These are phyloP conservation scores for Aspergillus cejpii DNA, from an alignment of 2,329 filamentous ascomycete species.

Conservation along the genomic window DNA sequence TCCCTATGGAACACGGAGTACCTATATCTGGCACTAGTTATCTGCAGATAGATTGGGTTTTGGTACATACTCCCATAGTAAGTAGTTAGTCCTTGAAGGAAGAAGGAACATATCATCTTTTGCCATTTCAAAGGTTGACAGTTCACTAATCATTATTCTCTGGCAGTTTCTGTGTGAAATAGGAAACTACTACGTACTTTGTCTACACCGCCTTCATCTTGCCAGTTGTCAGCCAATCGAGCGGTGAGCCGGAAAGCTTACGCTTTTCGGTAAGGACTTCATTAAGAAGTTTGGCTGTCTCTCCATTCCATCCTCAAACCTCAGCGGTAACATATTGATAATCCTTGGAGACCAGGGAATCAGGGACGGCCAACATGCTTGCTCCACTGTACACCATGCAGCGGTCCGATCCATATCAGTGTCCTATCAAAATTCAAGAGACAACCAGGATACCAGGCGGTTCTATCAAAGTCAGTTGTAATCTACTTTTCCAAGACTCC, in stretches of 20 bases:
- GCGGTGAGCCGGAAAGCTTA: slow-evolving; percentile 13
- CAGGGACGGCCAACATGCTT: slow-evolving; percentile 3
- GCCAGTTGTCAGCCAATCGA: slow-evolving; percentile 2
- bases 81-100: too few relatives aligned
- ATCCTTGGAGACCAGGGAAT: not conserved
- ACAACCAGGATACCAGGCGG: not conserved
- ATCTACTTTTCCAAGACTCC: not conserved
- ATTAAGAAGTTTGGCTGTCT: too few relatives aligned
- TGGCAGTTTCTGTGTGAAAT: too few relatives aligned
- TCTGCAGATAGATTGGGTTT: too few relatives aligned
- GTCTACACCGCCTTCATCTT: slow-evolving; percentile 14
- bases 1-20: too few relatives aligned
- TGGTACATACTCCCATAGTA: too few relatives aligned
- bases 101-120: too few relatives aligned
- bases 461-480: not conserved
- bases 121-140: too few relatives aligned
- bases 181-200: slow-evolving; percentile 4
- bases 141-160: too few relatives aligned
- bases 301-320: too few relatives aligned
- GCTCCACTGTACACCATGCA: slow-evolving; percentile 34
- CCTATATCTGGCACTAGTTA: too few relatives aligned
- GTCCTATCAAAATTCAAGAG: slow-evolving; percentile 6
- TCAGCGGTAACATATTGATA: too few relatives aligned
- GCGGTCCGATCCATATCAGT: slow-evolving; percentile 35
- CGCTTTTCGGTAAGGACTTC: slow-evolving; percentile 3